Percentiles rank a stretch among this genome's conserved stretches.
These are phyloP conservation scores for Penicillium janthinellum DNA, from an alignment of 2,329 filamentous ascomycete species.

Conservation along the genomic window DNA sequence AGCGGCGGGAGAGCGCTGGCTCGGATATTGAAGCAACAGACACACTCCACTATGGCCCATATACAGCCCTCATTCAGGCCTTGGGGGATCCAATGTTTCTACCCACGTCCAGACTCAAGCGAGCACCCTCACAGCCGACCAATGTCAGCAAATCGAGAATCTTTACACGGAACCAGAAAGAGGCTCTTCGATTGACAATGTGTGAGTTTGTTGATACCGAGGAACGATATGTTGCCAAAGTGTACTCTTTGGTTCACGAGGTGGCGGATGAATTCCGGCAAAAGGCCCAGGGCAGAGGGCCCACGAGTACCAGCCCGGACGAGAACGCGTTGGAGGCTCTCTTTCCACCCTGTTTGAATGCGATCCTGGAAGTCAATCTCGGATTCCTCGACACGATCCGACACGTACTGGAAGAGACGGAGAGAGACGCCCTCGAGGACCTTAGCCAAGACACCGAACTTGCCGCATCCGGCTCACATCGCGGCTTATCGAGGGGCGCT, in stretches of 20 bases:
- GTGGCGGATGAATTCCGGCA: conserved; percentile 79
- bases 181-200: conserved; percentile 83
- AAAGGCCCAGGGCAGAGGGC: conserved; percentile 61
- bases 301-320: conserved; percentile 69
- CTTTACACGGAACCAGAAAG: conserved; percentile 79
- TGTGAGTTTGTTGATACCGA: conserved; percentile 90
- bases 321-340: conserved; percentile 72
- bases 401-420: conserved; percentile 76
- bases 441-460: conserved; percentile 63
- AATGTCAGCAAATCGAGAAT: conserved; percentile 75
- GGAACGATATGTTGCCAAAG: conserved; percentile 86
- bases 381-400: conserved; percentile 77
- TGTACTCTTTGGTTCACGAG: conserved; percentile 78
- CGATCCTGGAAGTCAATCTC: conserved; percentile 79
- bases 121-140: conserved; percentile 84
- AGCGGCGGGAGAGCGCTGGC: conserved; percentile 63
- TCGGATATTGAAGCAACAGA: conserved; percentile 30
- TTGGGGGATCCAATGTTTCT: conserved; percentile 85
- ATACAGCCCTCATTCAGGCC: conserved; percentile 73
- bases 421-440: conserved; percentile 75
- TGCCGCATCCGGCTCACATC: conserved; percentile 50
- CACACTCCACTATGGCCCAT: conserved; percentile 69
- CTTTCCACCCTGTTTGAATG: conserved; percentile 78
- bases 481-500: conserved; percentile 46
- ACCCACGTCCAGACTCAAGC: conserved; percentile 78